Percentiles rank a stretch among this genome's conserved stretches.
These are phyloP conservation scores for Vigna unguiculata DNA, from an alignment of 306 rosid genomes.

Conservation along the genomic window DNA sequence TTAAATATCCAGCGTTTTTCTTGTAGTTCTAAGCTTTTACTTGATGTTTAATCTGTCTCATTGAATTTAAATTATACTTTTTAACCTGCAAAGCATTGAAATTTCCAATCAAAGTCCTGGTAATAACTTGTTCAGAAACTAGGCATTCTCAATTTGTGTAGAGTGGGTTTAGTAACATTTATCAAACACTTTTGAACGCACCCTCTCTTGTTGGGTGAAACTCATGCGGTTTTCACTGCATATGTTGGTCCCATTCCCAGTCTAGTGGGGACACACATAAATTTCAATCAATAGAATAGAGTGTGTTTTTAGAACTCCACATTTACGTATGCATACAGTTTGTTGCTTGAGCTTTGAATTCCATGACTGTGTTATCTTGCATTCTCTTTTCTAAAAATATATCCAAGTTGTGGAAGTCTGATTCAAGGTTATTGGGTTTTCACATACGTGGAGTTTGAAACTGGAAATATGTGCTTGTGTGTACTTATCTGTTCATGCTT, in stretches of 20 bases:
- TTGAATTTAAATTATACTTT: constrained; percentile 38
- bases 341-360: constrained; percentile 32
- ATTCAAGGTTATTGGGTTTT: constrained; percentile 12
- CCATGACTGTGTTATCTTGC: constrained; percentile 12
- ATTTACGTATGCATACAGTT: background rate
- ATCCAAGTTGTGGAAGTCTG: constrained; percentile 26
- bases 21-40: constrained; percentile 40
- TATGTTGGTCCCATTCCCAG: background rate
- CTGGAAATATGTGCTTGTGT: constrained; percentile 27
- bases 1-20: constrained; percentile 17
- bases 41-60: constrained; percentile 12
- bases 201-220: background rate
- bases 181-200: background rate
- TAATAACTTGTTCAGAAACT: background rate
- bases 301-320: background rate
- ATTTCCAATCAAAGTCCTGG: constrained; percentile 11
- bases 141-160: constrained; percentile 2
- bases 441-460: constrained; percentile 18
- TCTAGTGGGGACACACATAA: background rate
- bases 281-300: background rate
- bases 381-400: background rate
- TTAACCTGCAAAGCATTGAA: constrained; percentile 25
- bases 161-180: background rate
- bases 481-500: background rate
- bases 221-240: background rate